A percentile compares a stretch with the other conserved stretches of the same genome.
phyloP scores from a whole-genome alignment of 1,284 basidiomycete species.

The Athelia psychrophila region DNA sequence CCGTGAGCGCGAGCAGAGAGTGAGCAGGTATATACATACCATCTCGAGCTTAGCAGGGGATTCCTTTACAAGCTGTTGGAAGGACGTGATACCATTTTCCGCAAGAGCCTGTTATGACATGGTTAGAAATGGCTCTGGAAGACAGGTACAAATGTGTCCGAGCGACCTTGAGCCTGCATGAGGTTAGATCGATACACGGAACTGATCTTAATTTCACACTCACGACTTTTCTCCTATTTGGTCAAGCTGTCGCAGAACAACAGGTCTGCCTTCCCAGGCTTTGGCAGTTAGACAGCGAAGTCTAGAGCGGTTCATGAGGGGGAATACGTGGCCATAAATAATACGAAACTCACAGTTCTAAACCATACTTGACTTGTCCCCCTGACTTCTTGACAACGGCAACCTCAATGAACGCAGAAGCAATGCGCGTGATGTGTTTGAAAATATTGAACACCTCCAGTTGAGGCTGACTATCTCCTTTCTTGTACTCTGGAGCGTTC shows the following conservation, averaged over 20 bases:
- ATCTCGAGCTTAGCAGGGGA: conserved; percentile 60
- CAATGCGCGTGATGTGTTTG: conserved; percentile 65
- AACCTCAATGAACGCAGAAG: conserved; percentile 68
- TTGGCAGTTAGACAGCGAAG: conserved; percentile 72
- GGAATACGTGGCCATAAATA: background rate
- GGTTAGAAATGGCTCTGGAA: conserved; percentile 6
- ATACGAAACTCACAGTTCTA: conserved; percentile 57
- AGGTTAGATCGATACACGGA: conserved; percentile 3
- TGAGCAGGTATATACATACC: conserved; percentile 32
- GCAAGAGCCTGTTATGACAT: conserved; percentile 56
- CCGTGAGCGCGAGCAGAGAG: background rate
- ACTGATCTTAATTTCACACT: conserved; percentile 22
- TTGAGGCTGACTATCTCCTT: conserved; percentile 64
- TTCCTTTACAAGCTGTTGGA: conserved; percentile 54
- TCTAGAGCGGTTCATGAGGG: conserved; percentile 34
- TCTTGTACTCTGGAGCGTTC: conserved; percentile 63
- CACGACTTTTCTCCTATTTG: conserved; percentile 86
- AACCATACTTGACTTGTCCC: conserved; percentile 60
- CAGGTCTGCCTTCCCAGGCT: conserved; percentile 82
- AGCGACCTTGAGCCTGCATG: conserved; percentile 52
- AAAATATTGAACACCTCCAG: conserved; percentile 67
- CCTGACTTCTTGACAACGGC: conserved; percentile 62
- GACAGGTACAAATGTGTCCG: background rate
- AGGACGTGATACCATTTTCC: conserved; percentile 63
- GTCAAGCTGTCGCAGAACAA: conserved; percentile 76